Conservation (phyloP, 73 alveolate genomes). For the Uronychia binucleata region DNA sequence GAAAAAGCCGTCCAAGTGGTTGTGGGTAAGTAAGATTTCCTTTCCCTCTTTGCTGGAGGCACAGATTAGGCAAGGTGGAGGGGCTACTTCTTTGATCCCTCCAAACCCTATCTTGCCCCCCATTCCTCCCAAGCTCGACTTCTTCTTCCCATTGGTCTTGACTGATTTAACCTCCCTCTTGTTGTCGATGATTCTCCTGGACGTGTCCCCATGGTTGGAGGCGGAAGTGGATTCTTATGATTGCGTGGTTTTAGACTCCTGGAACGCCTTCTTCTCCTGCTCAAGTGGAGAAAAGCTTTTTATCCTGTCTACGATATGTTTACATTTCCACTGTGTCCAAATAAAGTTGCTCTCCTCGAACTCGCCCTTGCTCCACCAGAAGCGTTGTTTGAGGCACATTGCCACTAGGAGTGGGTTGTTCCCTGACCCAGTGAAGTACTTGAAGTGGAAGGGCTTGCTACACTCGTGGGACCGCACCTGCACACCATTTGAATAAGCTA, state of each 20-base stretch:
- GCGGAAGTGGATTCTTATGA: neutral
- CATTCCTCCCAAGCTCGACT: too few relatives aligned
- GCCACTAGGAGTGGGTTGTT: constrained; percentile 68
- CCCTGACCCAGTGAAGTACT: constrained; percentile 77
- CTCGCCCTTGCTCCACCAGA: constrained; percentile 82
- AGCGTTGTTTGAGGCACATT: constrained; percentile 58
- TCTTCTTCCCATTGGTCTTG: neutral
- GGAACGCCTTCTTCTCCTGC: neutral
- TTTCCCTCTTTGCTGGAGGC: constrained; percentile 9
- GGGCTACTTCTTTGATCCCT: constrained; percentile 54
- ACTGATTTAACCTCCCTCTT: constrained; percentile 1
- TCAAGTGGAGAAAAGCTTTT: constrained; percentile 14
- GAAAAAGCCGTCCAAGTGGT: constrained; percentile 2
- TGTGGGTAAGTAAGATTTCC: neutral
- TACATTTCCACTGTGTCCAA: constrained; percentile 63
- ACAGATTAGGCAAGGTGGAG: neutral
- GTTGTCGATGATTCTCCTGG: neutral
- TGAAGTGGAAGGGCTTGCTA: constrained; percentile 35
- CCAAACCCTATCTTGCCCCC: too few relatives aligned
- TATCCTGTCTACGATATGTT: constrained; percentile 23
- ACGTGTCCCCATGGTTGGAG: neutral
- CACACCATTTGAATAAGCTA: constrained; percentile 16
- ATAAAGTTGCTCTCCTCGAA: constrained; percentile 58
- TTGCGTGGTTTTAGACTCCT: neutral
- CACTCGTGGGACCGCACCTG: constrained; percentile 3